These are phyloP conservation scores for Amesomyces nigricolor DNA, from an alignment of 2,329 filamentous ascomycete genomes.

Conservation along the genomic window DNA sequence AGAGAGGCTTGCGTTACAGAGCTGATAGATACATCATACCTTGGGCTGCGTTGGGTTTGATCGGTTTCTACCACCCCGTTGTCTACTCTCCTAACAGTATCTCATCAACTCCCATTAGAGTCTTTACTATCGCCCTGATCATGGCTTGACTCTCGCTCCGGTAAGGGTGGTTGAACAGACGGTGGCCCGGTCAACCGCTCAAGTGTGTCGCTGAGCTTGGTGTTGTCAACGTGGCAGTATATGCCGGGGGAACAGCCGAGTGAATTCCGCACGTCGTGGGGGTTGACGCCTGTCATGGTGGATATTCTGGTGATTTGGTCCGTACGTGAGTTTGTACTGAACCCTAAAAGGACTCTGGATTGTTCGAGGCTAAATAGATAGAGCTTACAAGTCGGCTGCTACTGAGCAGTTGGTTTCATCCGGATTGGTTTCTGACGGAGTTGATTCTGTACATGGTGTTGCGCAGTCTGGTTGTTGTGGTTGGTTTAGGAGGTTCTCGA, in stretches of 20 bases:
- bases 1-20: too few relatives aligned
- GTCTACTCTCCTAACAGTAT: too few relatives aligned
- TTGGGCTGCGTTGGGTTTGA: too few relatives aligned
- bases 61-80: too few relatives aligned
- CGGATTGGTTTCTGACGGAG: not conserved
- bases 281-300: constrained; percentile 13
- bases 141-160: too few relatives aligned
- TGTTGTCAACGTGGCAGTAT: constrained; percentile 13
- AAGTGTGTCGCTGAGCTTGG: not conserved
- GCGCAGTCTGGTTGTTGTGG: not conserved
- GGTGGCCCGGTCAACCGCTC: too few relatives aligned
- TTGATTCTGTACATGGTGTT: not conserved
- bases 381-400: constrained; percentile 15
- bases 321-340: not conserved
- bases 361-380: too few relatives aligned
- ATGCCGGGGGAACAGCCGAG: constrained; percentile 11
- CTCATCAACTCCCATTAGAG: too few relatives aligned
- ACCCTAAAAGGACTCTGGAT: not conserved
- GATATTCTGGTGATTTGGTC: constrained; percentile 12
- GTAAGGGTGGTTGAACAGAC: too few relatives aligned
- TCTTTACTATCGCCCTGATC: too few relatives aligned
- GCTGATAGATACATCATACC: too few relatives aligned
- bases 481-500: not conserved
- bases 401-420: constrained; percentile 14
- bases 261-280: constrained; percentile 4